Base-by-base conservation (phyloP, 805 yeast species). In the Candida nemodendra region DNA sequence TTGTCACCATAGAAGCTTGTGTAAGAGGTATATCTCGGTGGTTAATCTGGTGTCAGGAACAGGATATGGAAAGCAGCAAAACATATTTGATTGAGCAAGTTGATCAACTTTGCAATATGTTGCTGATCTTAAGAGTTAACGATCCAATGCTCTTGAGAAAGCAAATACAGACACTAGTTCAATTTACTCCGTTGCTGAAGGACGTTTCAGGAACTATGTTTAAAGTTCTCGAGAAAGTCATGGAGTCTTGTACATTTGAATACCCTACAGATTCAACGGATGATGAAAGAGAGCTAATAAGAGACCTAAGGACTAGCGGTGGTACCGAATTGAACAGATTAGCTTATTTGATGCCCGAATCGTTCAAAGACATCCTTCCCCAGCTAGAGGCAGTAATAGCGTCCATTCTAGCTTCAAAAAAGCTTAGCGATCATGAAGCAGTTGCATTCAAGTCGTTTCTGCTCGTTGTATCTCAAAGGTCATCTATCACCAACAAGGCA, bases 281-380 rank as follows among this genome's bases (percentile, higher is more conserved):
- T 49, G 95, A 87, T 27, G 81, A 78, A 34, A 72, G 84, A 21
- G 96, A 89, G 46, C 66, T 84, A 7, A 79, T 93, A 29, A 76
- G 95, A 41, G 98, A 93, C 54, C 68, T 95, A 49, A 74, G 97
- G 51, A 84, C 93, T 2, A 82, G 89, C 35, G 86, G 96, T 61
- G 99, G 97, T 28, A 88, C 96, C 0, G 99, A 93, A 61, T 71
- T 93, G 41, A 91, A 93, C 60, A 70, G 99, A 55, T 74, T 93
- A 62, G 99, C 97, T 1, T 84, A 90, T 59, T 72, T 95, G 59
- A 90, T 93, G 84, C 98, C 99, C 0, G 95, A 85, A 50, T 77
- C 95, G 0, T 69, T 93, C 48, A 84, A 82, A 59, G 78, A 76
- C 46, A 89, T 91, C 9, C 81, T 86, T 48, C 76, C 76, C 26